These are phyloP conservation scores for Solanum pennellii DNA, from an alignment of 257 asterid species.

Conservation along the genomic window DNA sequence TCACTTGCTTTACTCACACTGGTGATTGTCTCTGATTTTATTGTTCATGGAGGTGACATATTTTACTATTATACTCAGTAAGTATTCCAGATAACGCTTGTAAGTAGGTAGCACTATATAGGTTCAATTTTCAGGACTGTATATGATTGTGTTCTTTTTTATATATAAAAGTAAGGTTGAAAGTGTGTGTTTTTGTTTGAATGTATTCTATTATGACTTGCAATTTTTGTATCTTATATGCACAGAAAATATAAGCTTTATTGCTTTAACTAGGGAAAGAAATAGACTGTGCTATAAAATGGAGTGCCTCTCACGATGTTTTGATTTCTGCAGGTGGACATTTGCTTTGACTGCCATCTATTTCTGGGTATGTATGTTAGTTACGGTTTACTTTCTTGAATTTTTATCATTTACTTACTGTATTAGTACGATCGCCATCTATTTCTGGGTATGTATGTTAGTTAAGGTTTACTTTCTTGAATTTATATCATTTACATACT, in stretches of 20 bases:
- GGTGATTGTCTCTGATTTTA: constrained; percentile 47
- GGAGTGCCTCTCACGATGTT: not conserved
- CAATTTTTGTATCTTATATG: not conserved
- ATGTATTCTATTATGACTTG: not conserved
- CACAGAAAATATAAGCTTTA: not conserved
- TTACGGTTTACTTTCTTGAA: not conserved
- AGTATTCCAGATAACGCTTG: constrained; percentile 23
- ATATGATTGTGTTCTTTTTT: not conserved
- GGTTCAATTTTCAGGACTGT: not conserved
- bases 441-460: constrained; percentile 65
- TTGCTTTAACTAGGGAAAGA: not conserved
- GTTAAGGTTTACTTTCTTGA: not conserved
- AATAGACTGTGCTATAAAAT: not conserved
- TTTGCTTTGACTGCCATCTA: constrained; percentile 69
- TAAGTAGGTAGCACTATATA: not conserved
- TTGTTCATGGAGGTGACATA: constrained; percentile 48
- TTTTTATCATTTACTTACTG: not conserved
- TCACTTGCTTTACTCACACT: constrained; percentile 55
- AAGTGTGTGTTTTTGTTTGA: not conserved
- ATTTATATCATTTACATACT: not conserved
- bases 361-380: constrained; percentile 59
- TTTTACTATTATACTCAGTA: constrained; percentile 87
- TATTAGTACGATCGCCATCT: constrained; percentile 26
- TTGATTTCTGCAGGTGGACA: constrained; percentile 66
- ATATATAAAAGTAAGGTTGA: not conserved